Evolutionary conservation across 371 early-diverging fungal species (phyloP).

Genomic region (Cladochytrium tenue): DNA sequence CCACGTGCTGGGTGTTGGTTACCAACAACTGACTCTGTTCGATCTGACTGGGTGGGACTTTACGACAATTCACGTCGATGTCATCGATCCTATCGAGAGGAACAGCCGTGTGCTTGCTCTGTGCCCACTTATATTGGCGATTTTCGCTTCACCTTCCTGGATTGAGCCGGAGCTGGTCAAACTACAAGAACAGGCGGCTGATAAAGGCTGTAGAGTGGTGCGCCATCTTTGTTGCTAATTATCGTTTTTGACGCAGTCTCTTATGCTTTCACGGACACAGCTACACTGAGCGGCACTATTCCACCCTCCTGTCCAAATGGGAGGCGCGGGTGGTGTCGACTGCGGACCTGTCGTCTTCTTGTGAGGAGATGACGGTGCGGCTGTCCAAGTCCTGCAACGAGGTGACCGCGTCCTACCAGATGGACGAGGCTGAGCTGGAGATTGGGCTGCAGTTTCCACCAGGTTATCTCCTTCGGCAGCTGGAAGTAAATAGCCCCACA

Average conservation of each 20-base stretch:
- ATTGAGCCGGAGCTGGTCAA: conserved; percentile 74
- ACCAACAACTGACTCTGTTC: conserved; percentile 49
- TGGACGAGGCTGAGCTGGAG: conserved; percentile 87
- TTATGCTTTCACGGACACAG: neutral
- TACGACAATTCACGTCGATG: conserved; percentile 62
- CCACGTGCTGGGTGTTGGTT: conserved; percentile 65
- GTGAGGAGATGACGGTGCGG: conserved; percentile 71
- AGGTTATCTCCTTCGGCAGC: conserved; percentile 79
- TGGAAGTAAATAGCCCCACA: conserved; percentile 69
- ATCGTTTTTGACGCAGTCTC: too few relatives aligned
- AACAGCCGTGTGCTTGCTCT: conserved; percentile 58
- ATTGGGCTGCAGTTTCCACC: conserved; percentile 78
- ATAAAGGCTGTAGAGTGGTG: conserved; percentile 71
- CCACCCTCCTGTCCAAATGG: conserved; percentile 62
- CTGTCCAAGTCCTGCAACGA: conserved; percentile 69
- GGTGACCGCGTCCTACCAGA: conserved; percentile 72
- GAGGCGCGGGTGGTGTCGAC: conserved; percentile 58
- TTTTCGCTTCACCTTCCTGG: conserved; percentile 68
- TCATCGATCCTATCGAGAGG: neutral
- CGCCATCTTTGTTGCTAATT: too few relatives aligned
- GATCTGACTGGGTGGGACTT: conserved; percentile 75
- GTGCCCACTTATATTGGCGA: conserved; percentile 73
- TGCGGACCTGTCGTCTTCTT: conserved; percentile 35
- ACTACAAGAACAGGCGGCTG: conserved; percentile 77
- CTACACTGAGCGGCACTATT: conserved; percentile 73